Evolutionary conservation across 2,329 filamentous ascomycete species (phyloP).

Genomic region (Emericellopsis cladophorae): DNA sequence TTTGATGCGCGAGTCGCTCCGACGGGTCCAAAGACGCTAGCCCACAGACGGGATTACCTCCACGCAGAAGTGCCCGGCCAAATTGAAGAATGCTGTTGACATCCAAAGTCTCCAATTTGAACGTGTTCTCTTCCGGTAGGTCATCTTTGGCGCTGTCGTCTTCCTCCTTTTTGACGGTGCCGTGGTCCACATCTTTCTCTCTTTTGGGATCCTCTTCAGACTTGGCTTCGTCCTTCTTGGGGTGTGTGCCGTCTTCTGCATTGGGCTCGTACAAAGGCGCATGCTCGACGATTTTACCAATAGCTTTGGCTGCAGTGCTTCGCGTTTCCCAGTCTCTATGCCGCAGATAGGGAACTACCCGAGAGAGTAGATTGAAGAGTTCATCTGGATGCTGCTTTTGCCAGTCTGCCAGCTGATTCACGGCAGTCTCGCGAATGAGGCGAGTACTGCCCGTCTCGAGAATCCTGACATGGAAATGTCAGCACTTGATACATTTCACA

Average conservation of each 20-base stretch:
- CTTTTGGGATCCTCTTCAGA: conserved; percentile 36
- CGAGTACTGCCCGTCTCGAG: conserved; percentile 95
- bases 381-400: conserved; percentile 98
- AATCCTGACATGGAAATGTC: conserved; percentile 41
- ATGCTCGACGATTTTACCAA: conserved; percentile 88
- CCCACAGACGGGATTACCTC: conserved; percentile 74
- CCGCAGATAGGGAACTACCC: conserved; percentile 88
- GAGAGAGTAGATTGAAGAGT: conserved; percentile 84
- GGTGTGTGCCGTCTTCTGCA: conserved; percentile 15
- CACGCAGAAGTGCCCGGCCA: conserved; percentile 75
- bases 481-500: background rate
- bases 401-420: conserved; percentile 92
- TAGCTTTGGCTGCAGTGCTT: conserved; percentile 82
- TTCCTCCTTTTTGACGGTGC: conserved; percentile 41
- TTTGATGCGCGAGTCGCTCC: conserved; percentile 72
- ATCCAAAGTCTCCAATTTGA: conserved; percentile 64
- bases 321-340: conserved; percentile 97
- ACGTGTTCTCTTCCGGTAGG: conserved; percentile 44
- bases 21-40: conserved; percentile 72
- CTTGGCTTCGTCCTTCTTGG: conserved; percentile 36
- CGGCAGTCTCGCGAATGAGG: conserved; percentile 91
- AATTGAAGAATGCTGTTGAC: conserved; percentile 68
- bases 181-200: conserved; percentile 18
- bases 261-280: conserved; percentile 84
- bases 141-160: conserved; percentile 17